Evolutionary conservation across 305 asterid species (phyloP), one percentile per base, ranked within the genome.

Genomic region (Solanum hybrid): DNA sequence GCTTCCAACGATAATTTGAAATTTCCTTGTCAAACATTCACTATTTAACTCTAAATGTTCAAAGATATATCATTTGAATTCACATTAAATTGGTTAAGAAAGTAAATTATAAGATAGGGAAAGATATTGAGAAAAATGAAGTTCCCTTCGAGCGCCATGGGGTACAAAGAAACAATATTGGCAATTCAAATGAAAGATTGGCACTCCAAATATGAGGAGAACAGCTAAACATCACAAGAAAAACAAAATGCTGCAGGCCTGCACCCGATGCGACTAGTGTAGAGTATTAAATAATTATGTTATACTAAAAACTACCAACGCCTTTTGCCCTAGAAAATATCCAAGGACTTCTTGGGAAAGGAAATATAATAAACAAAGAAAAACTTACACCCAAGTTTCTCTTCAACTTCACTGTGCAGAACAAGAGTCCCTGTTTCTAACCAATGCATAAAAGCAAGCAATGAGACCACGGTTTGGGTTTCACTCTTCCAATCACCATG

Each of bases 401-500:
- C 97, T 93, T 97, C 96, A 32, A 97, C 98, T 91, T 96, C 97
- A 9, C 93, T 88, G 72, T 97, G 99, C 88, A 96, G 92, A 89
- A 97, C 97, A 72, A 97, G 97, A 85, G 88, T 88, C 90, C 97
- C 99, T 1, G 94, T 94, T 90, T 96, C 99, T 86, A 96, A 89
- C 94, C 95, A 97, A 91, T 95, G 99, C 93, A 95, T 96, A 93
- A 94, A 96, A 40, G 98, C 98, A 79, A 97, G 94, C 91, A 95
- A 90, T 8, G 98, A 95, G 73, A 95, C 98, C 22, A 91, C 98
- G 14, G 93, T 89, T 92, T 97, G 99, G 0, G 98, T 93, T 93
- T 96, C 99, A 86, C 93, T 93, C 93, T 93, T 94, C 98, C 98
- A 95, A 93, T 95, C 99, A 86, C 95, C 96, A 38, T 97, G 98